Conservation (phyloP, 1,139 yeast genomes). For the Yamadazyma diospyri region DNA sequence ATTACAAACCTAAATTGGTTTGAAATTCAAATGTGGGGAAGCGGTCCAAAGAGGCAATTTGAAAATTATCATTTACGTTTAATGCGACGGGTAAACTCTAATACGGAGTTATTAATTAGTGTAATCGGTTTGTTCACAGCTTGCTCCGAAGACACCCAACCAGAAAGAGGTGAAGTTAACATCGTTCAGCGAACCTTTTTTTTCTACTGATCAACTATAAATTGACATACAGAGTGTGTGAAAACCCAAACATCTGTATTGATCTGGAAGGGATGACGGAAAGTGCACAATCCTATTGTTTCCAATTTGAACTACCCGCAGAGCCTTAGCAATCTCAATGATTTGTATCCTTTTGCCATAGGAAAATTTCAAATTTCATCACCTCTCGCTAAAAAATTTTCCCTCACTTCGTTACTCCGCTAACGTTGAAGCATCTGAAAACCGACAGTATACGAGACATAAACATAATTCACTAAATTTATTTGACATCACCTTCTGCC, state of each 20-base stretch:
- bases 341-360: too few species aligned
- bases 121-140: too few species aligned
- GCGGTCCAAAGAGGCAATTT: not conserved
- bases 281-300: not conserved
- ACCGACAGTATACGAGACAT: not conserved
- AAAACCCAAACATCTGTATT: not conserved
- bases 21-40: not conserved
- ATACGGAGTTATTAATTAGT: too few species aligned
- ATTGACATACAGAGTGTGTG: too few species aligned
- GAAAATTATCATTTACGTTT: not conserved
- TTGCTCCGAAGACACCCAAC: too few species aligned
- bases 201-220: too few species aligned
- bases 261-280: not conserved
- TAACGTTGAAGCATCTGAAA: conserved; percentile 1
- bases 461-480: not conserved
- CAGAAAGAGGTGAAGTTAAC: too few species aligned
- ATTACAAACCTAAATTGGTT: not conserved
- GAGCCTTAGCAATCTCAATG: not conserved
- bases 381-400: conserved; percentile 1
- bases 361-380: too few species aligned
- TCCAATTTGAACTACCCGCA: conserved; percentile 3
- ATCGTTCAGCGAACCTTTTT: too few species aligned
- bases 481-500: not conserved
- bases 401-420: conserved; percentile 2
- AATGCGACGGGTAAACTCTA: too few species aligned